These are phyloP conservation scores for Amanita thiersii DNA, from an alignment of 768 basidiomycete genomes.

Conservation along the genomic window DNA sequence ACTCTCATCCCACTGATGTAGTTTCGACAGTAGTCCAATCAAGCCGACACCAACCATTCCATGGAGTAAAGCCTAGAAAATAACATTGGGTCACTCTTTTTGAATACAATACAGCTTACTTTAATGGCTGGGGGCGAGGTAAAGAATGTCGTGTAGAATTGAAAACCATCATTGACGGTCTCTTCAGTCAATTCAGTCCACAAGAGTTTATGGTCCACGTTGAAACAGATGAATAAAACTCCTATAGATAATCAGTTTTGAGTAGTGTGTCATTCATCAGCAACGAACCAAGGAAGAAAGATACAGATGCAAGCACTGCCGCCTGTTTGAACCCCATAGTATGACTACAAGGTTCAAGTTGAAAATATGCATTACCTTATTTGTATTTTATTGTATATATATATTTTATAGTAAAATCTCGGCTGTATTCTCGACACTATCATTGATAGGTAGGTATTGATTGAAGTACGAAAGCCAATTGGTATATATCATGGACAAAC, in stretches of 20 bases:
- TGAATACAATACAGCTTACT: constrained; percentile 32
- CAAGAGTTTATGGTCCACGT: constrained; percentile 81
- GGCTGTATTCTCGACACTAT: too few relatives aligned
- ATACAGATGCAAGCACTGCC: constrained; percentile 78
- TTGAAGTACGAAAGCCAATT: too few relatives aligned
- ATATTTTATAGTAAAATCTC: too few relatives aligned
- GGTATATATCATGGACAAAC: background rate
- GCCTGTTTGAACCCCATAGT: constrained; percentile 86
- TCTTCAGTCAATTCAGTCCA: constrained; percentile 62
- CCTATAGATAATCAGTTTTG: constrained; percentile 30
- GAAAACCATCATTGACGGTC: constrained; percentile 66
- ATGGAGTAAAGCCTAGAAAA: constrained; percentile 74
- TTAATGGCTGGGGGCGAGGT: constrained; percentile 92
- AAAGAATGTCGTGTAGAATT: constrained; percentile 90
- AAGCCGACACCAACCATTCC: constrained; percentile 76
- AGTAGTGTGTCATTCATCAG: background rate
- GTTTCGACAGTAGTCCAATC: constrained; percentile 65
- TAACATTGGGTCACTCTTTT: background rate
- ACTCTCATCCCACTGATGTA: constrained; percentile 85
- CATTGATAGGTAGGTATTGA: too few relatives aligned
- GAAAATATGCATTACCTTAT: background rate
- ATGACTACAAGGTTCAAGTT: constrained; percentile 8
- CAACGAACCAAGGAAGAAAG: constrained; percentile 79
- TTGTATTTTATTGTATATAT: too few relatives aligned
- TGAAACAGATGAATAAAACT: constrained; percentile 77